phyloP scores from a whole-genome alignment of 768 basidiomycete species.

The Termitomyces sp. region DNA sequence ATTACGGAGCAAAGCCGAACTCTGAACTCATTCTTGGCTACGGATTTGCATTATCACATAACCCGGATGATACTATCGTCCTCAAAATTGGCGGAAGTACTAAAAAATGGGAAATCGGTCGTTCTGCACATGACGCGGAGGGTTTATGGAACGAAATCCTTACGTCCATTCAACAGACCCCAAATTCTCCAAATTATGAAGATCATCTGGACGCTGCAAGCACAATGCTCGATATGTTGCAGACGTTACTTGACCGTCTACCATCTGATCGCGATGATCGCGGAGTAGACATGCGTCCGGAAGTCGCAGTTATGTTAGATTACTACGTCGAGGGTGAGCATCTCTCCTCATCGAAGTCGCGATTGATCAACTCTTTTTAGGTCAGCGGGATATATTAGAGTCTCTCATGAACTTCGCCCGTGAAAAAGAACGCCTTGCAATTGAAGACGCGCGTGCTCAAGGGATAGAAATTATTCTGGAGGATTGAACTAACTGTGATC shows the following conservation, averaged over 20 bases:
- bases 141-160: constrained; percentile 56
- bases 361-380: constrained; percentile 22
- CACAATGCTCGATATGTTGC: constrained; percentile 62
- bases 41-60: constrained; percentile 75
- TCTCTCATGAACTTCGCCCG: constrained; percentile 45
- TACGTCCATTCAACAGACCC: constrained; percentile 21
- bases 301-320: constrained; percentile 59
- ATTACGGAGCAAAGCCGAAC: constrained; percentile 90
- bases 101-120: constrained; percentile 58
- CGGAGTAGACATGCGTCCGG: constrained; percentile 33
- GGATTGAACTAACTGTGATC: constrained; percentile 13
- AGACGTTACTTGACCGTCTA: constrained; percentile 41
- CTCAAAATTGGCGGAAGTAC: constrained; percentile 64
- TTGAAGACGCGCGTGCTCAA: constrained; percentile 40
- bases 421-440: constrained; percentile 39
- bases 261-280: constrained; percentile 26
- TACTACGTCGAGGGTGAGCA: constrained; percentile 60
- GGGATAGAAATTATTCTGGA: constrained; percentile 54
- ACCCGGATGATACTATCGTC: constrained; percentile 83
- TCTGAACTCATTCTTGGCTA: constrained; percentile 88
- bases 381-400: constrained; percentile 52
- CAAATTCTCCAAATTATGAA: constrained; percentile 38
- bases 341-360: not conserved
- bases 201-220: constrained; percentile 65
- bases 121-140: constrained; percentile 46